These are phyloP conservation scores for Adansonia digitata DNA, from an alignment of 345 rosid genomes.

Conservation along the genomic window DNA sequence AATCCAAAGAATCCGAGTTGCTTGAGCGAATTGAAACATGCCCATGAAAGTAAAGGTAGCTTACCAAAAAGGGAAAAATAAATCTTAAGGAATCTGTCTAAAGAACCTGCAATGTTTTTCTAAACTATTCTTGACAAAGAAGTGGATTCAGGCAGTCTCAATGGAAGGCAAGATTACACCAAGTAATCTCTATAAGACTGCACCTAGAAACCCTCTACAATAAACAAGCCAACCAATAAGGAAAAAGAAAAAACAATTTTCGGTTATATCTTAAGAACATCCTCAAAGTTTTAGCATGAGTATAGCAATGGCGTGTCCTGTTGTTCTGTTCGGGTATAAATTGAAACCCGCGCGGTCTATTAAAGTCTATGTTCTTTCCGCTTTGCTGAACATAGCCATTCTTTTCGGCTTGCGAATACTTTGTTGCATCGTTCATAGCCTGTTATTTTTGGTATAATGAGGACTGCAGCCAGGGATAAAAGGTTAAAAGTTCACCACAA, in stretches of 20 bases:
- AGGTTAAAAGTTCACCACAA: too few species aligned
- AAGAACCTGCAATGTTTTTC: background rate
- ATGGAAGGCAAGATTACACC: constrained; percentile 26
- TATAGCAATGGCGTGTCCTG: constrained; percentile 36
- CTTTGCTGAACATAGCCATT: constrained; percentile 31
- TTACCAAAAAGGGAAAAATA: background rate
- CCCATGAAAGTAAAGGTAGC: background rate
- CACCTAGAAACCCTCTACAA: background rate
- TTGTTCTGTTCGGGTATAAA: constrained; percentile 30
- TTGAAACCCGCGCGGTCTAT: constrained; percentile 9
- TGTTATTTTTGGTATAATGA: too few species aligned
- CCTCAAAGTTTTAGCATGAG: background rate
- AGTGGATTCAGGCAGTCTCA: constrained; percentile 20
- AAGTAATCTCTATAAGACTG: background rate
- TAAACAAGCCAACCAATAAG: constrained; percentile 14
- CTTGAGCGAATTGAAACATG: background rate
- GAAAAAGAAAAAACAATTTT: too few species aligned
- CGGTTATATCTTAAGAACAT: too few species aligned
- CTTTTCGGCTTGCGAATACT: constrained; percentile 26
- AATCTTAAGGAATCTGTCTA: background rate
- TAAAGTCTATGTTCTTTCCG: constrained; percentile 29
- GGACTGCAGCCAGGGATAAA: too few species aligned
- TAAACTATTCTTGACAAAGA: constrained; percentile 22
- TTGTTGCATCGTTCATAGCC: constrained; percentile 21
- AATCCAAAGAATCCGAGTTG: background rate